A percentile compares a stretch with the other conserved stretches of the same genome.
Evolutionary conservation across 208 protist genomes (phyloP).

Genomic region (Acanthamoeba healyi): DNA sequence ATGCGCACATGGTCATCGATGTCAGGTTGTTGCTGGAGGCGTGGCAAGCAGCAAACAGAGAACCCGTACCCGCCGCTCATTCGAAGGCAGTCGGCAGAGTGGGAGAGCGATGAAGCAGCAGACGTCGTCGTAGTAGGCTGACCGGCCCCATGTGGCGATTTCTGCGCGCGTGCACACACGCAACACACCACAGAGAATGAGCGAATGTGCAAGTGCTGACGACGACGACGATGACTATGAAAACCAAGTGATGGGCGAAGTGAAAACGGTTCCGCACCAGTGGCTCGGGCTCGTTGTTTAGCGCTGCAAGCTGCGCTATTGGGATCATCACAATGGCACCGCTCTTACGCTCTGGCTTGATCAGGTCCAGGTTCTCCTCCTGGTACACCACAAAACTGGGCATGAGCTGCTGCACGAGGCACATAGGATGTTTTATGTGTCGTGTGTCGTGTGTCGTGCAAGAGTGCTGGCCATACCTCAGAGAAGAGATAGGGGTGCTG

Average conservation of each 20-base stretch:
- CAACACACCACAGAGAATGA: too few relatives aligned
- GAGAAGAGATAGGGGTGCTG: conserved; percentile 9
- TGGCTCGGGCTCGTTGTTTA: neutral
- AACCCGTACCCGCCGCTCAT: neutral
- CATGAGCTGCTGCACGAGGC: neutral
- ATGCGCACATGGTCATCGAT: neutral
- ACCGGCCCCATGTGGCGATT: neutral
- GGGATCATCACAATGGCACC: neutral
- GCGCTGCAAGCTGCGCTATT: neutral
- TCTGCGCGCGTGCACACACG: neutral
- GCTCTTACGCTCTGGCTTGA: conserved; percentile 15
- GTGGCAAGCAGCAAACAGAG: neutral
- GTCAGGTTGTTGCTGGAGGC: neutral
- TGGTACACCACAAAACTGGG: neutral
- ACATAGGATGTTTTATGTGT: neutral
- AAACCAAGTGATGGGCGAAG: neutral
- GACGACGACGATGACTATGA: too few relatives aligned
- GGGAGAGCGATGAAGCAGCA: neutral
- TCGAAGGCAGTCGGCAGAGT: neutral
- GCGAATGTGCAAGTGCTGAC: too few relatives aligned
- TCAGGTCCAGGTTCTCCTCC: neutral
- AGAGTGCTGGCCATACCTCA: neutral
- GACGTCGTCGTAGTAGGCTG: neutral
- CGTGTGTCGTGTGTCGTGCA: neutral
- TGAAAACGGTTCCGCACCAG: neutral